phyloP scores from a whole-genome alignment of 1,284 basidiomycete species.

The Marasmius sp. region DNA sequence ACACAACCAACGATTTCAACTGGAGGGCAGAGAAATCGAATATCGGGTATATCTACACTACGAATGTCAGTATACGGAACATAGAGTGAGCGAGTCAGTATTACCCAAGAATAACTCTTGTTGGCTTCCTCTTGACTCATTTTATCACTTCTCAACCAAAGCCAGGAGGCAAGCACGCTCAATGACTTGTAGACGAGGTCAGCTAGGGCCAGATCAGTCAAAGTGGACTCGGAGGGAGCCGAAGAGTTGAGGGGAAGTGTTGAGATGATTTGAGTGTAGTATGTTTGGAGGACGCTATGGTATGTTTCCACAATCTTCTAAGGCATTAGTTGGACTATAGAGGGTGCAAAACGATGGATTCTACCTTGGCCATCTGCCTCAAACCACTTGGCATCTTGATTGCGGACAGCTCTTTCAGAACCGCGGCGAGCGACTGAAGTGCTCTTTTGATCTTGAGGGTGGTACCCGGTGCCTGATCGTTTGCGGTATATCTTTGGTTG shows the following conservation, averaged over 20 bases:
- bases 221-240: constrained; percentile 35
- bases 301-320: constrained; percentile 56
- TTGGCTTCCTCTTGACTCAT: constrained; percentile 40
- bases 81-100: background rate
- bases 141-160: constrained; percentile 60
- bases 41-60: constrained; percentile 51
- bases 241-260: constrained; percentile 43
- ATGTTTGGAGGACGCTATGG: constrained; percentile 49
- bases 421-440: constrained; percentile 58
- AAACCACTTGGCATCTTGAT: constrained; percentile 68
- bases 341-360: constrained; percentile 6
- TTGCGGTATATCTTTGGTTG: constrained; percentile 43
- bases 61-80: background rate
- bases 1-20: constrained; percentile 50
- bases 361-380: constrained; percentile 62
- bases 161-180: constrained; percentile 64
- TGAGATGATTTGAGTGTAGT: constrained; percentile 57
- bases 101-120: constrained; percentile 54
- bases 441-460: constrained; percentile 59
- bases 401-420: constrained; percentile 67
- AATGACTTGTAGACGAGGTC: constrained; percentile 74
- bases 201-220: constrained; percentile 57
- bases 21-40: constrained; percentile 60
- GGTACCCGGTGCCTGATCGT: constrained; percentile 40
- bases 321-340: background rate